phyloP scores from a whole-genome alignment of 371 early-diverging fungal genomes.

The Sporodiniella umbellata region DNA sequence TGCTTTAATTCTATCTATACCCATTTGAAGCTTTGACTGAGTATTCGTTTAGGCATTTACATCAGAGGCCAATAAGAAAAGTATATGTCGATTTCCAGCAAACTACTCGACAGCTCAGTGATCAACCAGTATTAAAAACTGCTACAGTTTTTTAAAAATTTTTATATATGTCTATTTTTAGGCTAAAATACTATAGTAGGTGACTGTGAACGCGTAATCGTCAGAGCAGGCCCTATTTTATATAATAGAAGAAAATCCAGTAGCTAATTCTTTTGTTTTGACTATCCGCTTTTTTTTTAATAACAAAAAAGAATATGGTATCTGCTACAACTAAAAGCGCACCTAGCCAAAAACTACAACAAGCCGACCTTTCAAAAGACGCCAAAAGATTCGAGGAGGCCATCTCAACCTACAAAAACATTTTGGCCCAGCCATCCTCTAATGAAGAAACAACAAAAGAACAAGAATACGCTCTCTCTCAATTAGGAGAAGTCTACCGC shows the following conservation, averaged over 20 bases:
- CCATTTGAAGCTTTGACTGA: no score
- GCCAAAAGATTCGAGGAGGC: slow-evolving; percentile 51
- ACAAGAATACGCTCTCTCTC: slow-evolving; percentile 59
- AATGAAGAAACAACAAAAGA: slow-evolving; percentile 42
- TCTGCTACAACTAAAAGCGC: slow-evolving; percentile 9
- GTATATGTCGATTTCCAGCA: no score
- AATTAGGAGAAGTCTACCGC: slow-evolving; percentile 62
- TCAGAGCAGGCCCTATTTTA: neutral
- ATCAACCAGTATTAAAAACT: no score
- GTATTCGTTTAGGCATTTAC: no score
- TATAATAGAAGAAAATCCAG: neutral
- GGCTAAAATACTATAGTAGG: no score
- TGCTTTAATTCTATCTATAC: no score
- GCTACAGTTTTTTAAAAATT: no score
- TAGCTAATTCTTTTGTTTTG: slow-evolving; percentile 1
- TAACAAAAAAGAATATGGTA: slow-evolving; percentile 16
- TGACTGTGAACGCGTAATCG: slow-evolving; percentile 26
- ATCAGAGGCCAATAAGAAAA: no score
- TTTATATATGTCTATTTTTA: no score
- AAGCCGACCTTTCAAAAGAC: slow-evolving; percentile 49
- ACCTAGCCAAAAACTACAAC: slow-evolving; percentile 36
- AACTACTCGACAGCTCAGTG: no score
- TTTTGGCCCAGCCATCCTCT: slow-evolving; percentile 35
- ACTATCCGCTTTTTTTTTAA: neutral
- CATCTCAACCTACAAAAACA: slow-evolving; percentile 49